phyloP scores from a whole-genome alignment of 805 yeast genomes.

The Suhomyces kilbournensis region DNA sequence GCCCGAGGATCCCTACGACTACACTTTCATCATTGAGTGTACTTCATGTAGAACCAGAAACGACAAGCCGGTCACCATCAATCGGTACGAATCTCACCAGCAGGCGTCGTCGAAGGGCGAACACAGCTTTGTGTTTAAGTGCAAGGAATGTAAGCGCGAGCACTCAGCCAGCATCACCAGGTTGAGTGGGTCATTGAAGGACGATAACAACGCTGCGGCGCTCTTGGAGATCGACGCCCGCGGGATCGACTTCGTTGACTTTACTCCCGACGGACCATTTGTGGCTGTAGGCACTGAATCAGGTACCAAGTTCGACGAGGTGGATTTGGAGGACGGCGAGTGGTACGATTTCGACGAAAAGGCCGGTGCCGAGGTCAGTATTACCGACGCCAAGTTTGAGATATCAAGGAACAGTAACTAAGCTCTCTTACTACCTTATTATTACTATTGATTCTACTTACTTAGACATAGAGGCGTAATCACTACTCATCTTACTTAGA shows the following conservation, averaged over 20 bases:
- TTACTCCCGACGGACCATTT: constrained; percentile 65
- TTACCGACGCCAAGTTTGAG: constrained; percentile 71
- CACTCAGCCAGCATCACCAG: constrained; percentile 35
- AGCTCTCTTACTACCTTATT: too few species aligned
- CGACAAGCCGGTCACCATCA: constrained; percentile 65
- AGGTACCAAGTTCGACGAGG: constrained; percentile 52
- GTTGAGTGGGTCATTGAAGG: constrained; percentile 29
- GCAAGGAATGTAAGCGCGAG: constrained; percentile 58
- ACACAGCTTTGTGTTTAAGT: constrained; percentile 77
- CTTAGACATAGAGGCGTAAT: too few species aligned
- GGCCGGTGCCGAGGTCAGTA: constrained; percentile 73
- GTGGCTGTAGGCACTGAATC: constrained; percentile 52
- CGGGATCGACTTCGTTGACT: constrained; percentile 72
- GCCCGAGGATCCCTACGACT: constrained; percentile 62
- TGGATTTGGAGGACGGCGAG: constrained; percentile 76
- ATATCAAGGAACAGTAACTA: constrained; percentile 24
- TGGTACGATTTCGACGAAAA: constrained; percentile 96
- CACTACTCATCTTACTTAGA: too few species aligned
- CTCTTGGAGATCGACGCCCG: constrained; percentile 78
- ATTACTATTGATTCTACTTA: too few species aligned
- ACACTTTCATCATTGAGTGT: constrained; percentile 71
- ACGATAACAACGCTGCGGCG: constrained; percentile 44
- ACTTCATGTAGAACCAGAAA: constrained; percentile 77
- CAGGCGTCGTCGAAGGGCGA: constrained; percentile 73
- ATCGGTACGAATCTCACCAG: constrained; percentile 62